Evolutionary conservation across 768 basidiomycete genomes (phyloP).

Genomic region (Strobilomyces confusus): DNA sequence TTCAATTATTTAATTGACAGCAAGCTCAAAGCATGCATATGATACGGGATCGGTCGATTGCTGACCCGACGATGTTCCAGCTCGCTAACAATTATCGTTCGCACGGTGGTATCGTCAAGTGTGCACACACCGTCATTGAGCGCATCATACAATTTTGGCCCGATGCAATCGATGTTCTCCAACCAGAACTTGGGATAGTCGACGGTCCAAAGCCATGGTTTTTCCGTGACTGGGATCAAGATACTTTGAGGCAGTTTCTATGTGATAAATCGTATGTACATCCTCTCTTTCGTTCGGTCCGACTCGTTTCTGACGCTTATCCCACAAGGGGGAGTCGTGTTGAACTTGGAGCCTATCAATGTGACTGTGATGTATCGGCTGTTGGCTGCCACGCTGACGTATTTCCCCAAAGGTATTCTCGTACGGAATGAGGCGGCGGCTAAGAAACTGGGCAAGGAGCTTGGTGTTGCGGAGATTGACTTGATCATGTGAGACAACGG

Average conservation of each 20-base stretch:
- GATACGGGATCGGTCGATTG: no score
- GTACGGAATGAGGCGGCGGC: constrained; percentile 59
- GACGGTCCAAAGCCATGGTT: no score
- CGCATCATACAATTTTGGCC: no score
- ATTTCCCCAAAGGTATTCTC: constrained; percentile 49
- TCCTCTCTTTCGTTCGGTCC: not conserved
- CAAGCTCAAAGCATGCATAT: no score
- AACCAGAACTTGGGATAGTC: no score
- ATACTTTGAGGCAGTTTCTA: not conserved
- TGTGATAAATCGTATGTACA: constrained; percentile 32
- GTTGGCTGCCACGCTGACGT: not conserved
- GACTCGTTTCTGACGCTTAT: constrained; percentile 7
- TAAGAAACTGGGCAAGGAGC: constrained; percentile 42
- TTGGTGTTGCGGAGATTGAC: constrained; percentile 61
- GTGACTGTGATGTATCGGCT: constrained; percentile 31
- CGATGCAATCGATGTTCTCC: not conserved
- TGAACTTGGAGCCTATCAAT: constrained; percentile 64
- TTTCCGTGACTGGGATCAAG: no score
- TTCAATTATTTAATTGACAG: no score
- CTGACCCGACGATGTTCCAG: no score
- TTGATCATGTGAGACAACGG: constrained; percentile 46
- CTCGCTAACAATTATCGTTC: no score
- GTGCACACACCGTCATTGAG: no score
- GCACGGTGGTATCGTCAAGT: no score
- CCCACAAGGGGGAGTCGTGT: constrained; percentile 41